These are phyloP conservation scores for Trichoderma citrinoviride DNA, from an alignment of 2,329 filamentous ascomycete species.

Conservation along the genomic window DNA sequence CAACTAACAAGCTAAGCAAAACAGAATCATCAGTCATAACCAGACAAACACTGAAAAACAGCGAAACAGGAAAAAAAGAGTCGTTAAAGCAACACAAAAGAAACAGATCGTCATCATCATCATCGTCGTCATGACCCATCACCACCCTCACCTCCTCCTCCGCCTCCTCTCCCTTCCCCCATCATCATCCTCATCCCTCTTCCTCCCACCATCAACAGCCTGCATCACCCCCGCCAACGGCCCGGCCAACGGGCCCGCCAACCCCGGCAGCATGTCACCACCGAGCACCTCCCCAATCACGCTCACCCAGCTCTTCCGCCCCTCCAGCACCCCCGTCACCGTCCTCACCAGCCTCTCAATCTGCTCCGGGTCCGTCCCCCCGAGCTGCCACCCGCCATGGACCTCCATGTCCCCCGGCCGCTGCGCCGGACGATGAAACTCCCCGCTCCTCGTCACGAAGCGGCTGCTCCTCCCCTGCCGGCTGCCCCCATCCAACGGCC, in stretches of 20 bases:
- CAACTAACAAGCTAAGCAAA: no score
- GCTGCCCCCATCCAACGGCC: slow-evolving; percentile 36
- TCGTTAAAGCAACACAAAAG: neutral
- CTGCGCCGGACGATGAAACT: slow-evolving; percentile 41
- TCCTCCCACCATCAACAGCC: neutral
- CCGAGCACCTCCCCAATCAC: slow-evolving; percentile 29
- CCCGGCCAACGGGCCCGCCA: slow-evolving; percentile 8
- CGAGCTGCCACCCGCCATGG: slow-evolving; percentile 45
- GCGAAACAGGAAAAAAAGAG: neutral
- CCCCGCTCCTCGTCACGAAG: slow-evolving; percentile 41
- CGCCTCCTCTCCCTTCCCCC: neutral
- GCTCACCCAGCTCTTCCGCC: slow-evolving; percentile 28
- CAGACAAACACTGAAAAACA: no score
- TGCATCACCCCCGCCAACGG: slow-evolving; percentile 9
- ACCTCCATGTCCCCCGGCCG: slow-evolving; percentile 37
- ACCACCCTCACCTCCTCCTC: neutral
- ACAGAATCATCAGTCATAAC: no score
- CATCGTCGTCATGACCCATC: neutral
- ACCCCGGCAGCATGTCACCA: neutral
- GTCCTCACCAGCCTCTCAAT: slow-evolving; percentile 39
- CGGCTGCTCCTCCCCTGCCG: slow-evolving; percentile 19
- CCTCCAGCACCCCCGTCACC: slow-evolving; percentile 34
- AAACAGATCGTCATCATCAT: slow-evolving; percentile 7
- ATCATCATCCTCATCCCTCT: neutral
- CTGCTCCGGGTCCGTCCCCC: slow-evolving; percentile 42